Evolutionary conservation across 345 rosid genomes (phyloP).

Genomic region (Eucalyptus shirleyi): DNA sequence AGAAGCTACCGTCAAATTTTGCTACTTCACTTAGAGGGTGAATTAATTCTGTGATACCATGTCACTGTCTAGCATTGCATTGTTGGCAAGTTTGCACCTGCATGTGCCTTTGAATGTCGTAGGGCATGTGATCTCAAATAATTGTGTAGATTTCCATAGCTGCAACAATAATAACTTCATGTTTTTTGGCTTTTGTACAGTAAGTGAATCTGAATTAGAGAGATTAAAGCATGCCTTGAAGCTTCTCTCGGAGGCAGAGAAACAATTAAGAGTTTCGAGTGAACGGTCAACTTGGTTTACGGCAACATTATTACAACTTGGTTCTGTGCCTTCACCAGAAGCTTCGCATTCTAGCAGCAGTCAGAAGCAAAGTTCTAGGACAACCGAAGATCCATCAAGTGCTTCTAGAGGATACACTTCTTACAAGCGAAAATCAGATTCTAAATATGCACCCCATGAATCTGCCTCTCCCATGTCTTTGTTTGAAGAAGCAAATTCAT

Average conservation of each 20-base stretch:
- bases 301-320: slow-evolving; percentile 85
- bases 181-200: slow-evolving; percentile 18
- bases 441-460: slow-evolving; percentile 25
- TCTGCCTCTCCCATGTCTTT: slow-evolving; percentile 49
- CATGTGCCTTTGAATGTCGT: neutral
- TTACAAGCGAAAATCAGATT: slow-evolving; percentile 45
- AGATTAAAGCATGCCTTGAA: slow-evolving; percentile 86
- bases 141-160: neutral
- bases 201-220: slow-evolving; percentile 74
- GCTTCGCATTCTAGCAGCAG: slow-evolving; percentile 66
- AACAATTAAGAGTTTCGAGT: slow-evolving; percentile 71
- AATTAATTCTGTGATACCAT: neutral
- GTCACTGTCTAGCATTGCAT: neutral
- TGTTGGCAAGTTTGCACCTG: neutral
- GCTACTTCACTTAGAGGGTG: neutral
- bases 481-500: slow-evolving; percentile 26
- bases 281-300: slow-evolving; percentile 99
- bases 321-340: slow-evolving; percentile 75
- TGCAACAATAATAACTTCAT: neutral
- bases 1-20: neutral
- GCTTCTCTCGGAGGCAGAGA: slow-evolving; percentile 97
- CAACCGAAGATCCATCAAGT: slow-evolving; percentile 73
- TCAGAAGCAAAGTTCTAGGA: slow-evolving; percentile 73
- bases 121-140: neutral
- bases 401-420: slow-evolving; percentile 45